Conservation (phyloP, 306 rosid species). For the Quercus variabilis region DNA sequence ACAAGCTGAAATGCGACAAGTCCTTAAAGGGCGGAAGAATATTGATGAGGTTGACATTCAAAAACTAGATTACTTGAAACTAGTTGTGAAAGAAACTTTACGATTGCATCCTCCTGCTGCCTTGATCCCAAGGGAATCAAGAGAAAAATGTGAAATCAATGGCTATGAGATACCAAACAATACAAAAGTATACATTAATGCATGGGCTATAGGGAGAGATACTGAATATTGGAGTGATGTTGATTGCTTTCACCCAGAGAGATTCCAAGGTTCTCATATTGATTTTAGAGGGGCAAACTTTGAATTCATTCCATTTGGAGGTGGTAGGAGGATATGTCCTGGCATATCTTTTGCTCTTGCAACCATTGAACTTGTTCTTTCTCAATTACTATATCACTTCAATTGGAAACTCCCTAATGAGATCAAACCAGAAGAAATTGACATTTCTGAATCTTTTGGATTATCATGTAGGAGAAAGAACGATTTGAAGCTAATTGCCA, state of each 20-base stretch:
- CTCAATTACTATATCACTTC: constrained; percentile 8
- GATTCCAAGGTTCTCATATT: background rate
- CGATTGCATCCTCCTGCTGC: constrained; percentile 35
- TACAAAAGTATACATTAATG: constrained; percentile 25
- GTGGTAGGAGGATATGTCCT: constrained; percentile 25
- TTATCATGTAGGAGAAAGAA: background rate
- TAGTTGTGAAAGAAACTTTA: constrained; percentile 31
- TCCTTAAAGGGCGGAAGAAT: background rate
- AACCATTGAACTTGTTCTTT: background rate
- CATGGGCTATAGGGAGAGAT: constrained; percentile 45
- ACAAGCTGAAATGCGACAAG: constrained; percentile 26
- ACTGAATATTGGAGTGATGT: constrained; percentile 25
- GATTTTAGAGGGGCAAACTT: background rate
- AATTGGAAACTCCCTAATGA: constrained; percentile 12
- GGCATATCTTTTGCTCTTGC: background rate
- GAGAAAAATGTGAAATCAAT: constrained; percentile 15
- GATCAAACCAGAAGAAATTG: background rate
- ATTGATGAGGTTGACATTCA: constrained; percentile 16
- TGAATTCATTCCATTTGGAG: constrained; percentile 8
- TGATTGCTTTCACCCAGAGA: constrained; percentile 18
- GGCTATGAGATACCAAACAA: constrained; percentile 29
- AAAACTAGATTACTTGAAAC: constrained; percentile 32
- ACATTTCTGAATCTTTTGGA: constrained; percentile 10
- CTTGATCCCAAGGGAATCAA: constrained; percentile 25
- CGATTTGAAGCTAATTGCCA: background rate